Evolutionary conservation across 805 yeast species (phyloP).

Genomic region (Suhomyces sp.): DNA sequence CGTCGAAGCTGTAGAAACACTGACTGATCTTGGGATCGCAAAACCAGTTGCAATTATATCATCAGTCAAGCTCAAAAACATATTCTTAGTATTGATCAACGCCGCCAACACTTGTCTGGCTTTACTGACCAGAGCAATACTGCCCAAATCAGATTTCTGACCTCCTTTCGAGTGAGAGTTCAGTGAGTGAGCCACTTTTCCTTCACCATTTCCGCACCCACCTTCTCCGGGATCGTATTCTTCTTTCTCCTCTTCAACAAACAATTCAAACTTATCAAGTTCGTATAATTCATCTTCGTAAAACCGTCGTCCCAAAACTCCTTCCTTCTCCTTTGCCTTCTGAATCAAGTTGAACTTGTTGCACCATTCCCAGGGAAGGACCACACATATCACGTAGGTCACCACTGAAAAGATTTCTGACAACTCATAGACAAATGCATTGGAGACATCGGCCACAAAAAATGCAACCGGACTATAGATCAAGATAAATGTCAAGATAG

Average conservation of each 20-base stretch:
- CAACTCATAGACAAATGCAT: conserved; percentile 70
- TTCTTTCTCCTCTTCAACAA: conserved; percentile 36
- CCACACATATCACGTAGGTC: conserved; percentile 68
- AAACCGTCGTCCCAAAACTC: conserved; percentile 71
- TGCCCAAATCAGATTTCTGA: too few relatives aligned
- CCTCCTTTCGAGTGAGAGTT: neutral
- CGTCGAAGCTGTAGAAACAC: conserved; percentile 24
- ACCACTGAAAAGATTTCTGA: conserved; percentile 74
- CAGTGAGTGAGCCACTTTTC: too few relatives aligned
- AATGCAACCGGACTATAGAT: conserved; percentile 64
- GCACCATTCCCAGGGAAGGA: conserved; percentile 85
- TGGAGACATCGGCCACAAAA: conserved; percentile 74
- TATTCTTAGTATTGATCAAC: conserved; percentile 28
- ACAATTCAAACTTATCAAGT: conserved; percentile 39
- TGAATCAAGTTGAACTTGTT: conserved; percentile 60
- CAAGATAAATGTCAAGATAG: conserved; percentile 53
- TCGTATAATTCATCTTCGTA: conserved; percentile 63
- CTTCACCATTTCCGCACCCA: too few relatives aligned
- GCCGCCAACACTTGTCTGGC: conserved; percentile 5
- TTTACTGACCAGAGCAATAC: too few relatives aligned
- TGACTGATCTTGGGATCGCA: conserved; percentile 54
- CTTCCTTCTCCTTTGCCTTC: conserved; percentile 61
- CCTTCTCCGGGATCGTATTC: conserved; percentile 9
- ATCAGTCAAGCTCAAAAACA: conserved; percentile 49
- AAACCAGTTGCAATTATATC: conserved; percentile 56